Base-by-base conservation (phyloP, 2,329 filamentous ascomycete genomes). In the Botryotinia narcissicola region DNA sequence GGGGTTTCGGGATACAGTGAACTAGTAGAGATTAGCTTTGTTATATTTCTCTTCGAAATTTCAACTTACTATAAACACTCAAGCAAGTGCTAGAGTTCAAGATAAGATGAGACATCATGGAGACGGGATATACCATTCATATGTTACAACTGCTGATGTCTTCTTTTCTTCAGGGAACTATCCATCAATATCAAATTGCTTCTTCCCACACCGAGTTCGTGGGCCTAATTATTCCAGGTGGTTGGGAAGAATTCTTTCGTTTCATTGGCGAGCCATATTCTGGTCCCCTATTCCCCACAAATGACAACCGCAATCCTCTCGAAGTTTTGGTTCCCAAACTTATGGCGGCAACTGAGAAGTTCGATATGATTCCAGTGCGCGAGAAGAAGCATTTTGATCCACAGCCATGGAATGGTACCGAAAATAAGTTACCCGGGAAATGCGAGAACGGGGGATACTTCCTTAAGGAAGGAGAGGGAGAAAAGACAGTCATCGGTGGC, bases 221-320 rank as follows among this genome's bases (percentile, higher is more conserved):
- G 1, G 87, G 87, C 22, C 79, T 90, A 5, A 85, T 89, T 42
- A 86, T 86, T 0, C 87, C 87, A 0, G 87, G 87, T 8, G 87
- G 87, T 77, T 89, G 87, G 88, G 82, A 88, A 42, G 87, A 89
- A 76, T 89, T 90, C 81, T 90, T 89, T 81, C 84, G 87, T 68
- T 86, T 87, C 77, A 84, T 89, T 12, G 84, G 84, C 42, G 87
- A 89, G 78, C 82, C 85, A 0, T 89, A 86, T 73, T 75, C 81
- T 5, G 87, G 87, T 0, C 76, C 85, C 1, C 75, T 88, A 29
- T 83, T 87, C 25, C 87, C 87, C 1, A 84, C 87, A 69, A 79
- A 81, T 51, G 87, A 89, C 77, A 77, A 84, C n/a, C 84, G 87
- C 1, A 85, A 88, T 75, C 80, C 87, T 3, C 84, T 84, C 62